These are phyloP conservation scores for Phytophthora cactorum DNA, from an alignment of 352 stramenopile species.

Conservation along the genomic window DNA sequence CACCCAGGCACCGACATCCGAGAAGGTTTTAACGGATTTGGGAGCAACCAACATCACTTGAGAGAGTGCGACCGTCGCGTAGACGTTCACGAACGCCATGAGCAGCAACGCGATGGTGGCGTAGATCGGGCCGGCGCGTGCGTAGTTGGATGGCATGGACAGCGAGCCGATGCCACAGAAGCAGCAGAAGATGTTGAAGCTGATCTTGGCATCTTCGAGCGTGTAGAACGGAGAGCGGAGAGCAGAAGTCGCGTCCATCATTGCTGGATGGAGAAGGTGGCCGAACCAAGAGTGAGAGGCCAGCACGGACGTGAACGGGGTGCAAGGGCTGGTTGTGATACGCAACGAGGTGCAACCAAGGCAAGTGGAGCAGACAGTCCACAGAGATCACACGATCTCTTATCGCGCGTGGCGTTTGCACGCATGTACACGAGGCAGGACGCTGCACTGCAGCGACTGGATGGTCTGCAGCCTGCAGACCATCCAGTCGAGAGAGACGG, in stretches of 20 bases:
- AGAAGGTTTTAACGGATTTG: slow-evolving; percentile 48
- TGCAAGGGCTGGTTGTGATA: not conserved
- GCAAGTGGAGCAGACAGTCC: slow-evolving; percentile 21
- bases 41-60: slow-evolving; percentile 50
- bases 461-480: not conserved
- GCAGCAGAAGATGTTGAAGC: slow-evolving; percentile 70
- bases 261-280: slow-evolving; percentile 6
- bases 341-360: slow-evolving; percentile 13
- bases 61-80: slow-evolving; percentile 51
- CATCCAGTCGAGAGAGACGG: slow-evolving; percentile 34
- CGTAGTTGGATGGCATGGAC: slow-evolving; percentile 73
- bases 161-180: slow-evolving; percentile 75
- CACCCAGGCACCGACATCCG: slow-evolving; percentile 51
- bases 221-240: slow-evolving; percentile 41
- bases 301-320: not conserved
- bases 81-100: slow-evolving; percentile 74
- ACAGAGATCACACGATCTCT: slow-evolving; percentile 21
- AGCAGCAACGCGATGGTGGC: slow-evolving; percentile 58
- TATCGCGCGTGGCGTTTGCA: slow-evolving; percentile 23
- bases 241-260: slow-evolving; percentile 2
- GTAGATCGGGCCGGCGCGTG: slow-evolving; percentile 51
- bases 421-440: slow-evolving; percentile 15
- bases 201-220: slow-evolving; percentile 60
- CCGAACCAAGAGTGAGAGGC: slow-evolving; percentile 27
- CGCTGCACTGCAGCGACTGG: not conserved